Conservation (phyloP, 2,329 filamentous ascomycete genomes). For the Neocatenulostroma microsporum region DNA sequence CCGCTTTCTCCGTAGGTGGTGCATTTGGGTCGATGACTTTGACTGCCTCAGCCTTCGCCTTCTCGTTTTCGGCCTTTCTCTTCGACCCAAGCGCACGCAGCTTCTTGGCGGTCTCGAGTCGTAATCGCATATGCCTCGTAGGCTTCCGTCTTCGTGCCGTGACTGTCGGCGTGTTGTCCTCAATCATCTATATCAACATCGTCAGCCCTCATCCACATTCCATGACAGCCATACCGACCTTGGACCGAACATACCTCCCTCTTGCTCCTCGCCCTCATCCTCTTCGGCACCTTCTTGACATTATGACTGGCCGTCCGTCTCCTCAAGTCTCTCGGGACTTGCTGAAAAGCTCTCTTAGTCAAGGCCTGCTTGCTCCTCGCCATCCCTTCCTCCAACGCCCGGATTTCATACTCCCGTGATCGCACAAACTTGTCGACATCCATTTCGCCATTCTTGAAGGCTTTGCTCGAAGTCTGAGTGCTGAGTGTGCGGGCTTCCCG, state of each 20-base stretch:
- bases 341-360: slow-evolving; percentile 74
- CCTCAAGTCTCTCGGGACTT: slow-evolving; percentile 75
- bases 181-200: slow-evolving; percentile 61
- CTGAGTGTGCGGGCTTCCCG: slow-evolving; percentile 41
- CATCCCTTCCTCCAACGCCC: slow-evolving; percentile 75
- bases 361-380: slow-evolving; percentile 58
- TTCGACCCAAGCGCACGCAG: slow-evolving; percentile 55
- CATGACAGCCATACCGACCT: slow-evolving; percentile 11
- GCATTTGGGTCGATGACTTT: slow-evolving; percentile 14
- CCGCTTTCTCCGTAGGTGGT: slow-evolving; percentile 5
- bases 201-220: slow-evolving; percentile 14
- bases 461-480: slow-evolving; percentile 41
- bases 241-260: slow-evolving; percentile 39
- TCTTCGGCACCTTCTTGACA: slow-evolving; percentile 75
- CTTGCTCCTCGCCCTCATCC: slow-evolving; percentile 61
- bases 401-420: slow-evolving; percentile 83
- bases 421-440: slow-evolving; percentile 78
- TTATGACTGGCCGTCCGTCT: slow-evolving; percentile 92
- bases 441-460: slow-evolving; percentile 65
- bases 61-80: slow-evolving; percentile 36
- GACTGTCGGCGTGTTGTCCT: slow-evolving; percentile 84
- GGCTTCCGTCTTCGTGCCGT: slow-evolving; percentile 57
- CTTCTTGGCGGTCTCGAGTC: slow-evolving; percentile 68
- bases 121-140: slow-evolving; percentile 46
- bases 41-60: slow-evolving; percentile 22